These are phyloP conservation scores for Pseudogymnoascus pannorum DNA, from an alignment of 2,329 filamentous ascomycete species.

Conservation along the genomic window DNA sequence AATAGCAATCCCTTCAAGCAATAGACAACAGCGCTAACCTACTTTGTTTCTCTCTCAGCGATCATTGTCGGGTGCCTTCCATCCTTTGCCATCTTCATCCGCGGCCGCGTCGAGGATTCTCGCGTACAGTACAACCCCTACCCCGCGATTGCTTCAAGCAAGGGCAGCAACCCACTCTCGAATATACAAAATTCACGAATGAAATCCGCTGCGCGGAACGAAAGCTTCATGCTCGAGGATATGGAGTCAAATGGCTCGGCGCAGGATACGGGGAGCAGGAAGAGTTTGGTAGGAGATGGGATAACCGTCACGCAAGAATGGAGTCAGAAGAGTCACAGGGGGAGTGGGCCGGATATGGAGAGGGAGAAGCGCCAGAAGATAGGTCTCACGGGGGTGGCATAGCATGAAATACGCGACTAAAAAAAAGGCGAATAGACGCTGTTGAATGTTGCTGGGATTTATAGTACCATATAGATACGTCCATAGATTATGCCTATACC, in stretches of 20 bases:
- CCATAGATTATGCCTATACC: not conserved
- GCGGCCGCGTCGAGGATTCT: conserved; percentile 11
- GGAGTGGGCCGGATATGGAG: not conserved
- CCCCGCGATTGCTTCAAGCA: not conserved
- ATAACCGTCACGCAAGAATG: conserved; percentile 3
- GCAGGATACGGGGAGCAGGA: conserved; percentile 7
- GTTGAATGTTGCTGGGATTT: not conserved
- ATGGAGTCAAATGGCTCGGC: conserved; percentile 7
- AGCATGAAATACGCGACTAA: not conserved
- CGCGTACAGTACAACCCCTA: not conserved
- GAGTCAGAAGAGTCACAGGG: not conserved
- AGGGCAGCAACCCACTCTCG: not conserved
- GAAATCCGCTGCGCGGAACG: conserved; percentile 11
- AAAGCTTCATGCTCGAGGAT: conserved; percentile 13
- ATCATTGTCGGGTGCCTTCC: conserved; percentile 18
- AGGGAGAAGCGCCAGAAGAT: not conserved
- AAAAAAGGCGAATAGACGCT: not conserved
- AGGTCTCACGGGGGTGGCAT: not conserved
- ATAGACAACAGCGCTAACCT: not conserved
- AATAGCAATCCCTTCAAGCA: not conserved
- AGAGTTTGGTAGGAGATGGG: conserved; percentile 9
- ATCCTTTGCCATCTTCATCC: conserved; percentile 18
- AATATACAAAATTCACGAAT: conserved; percentile 6
- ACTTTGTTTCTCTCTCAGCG: not conserved
- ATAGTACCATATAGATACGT: not conserved